Conservation (phyloP, 2,329 filamentous ascomycete species). For the Clonostachys rosea region DNA sequence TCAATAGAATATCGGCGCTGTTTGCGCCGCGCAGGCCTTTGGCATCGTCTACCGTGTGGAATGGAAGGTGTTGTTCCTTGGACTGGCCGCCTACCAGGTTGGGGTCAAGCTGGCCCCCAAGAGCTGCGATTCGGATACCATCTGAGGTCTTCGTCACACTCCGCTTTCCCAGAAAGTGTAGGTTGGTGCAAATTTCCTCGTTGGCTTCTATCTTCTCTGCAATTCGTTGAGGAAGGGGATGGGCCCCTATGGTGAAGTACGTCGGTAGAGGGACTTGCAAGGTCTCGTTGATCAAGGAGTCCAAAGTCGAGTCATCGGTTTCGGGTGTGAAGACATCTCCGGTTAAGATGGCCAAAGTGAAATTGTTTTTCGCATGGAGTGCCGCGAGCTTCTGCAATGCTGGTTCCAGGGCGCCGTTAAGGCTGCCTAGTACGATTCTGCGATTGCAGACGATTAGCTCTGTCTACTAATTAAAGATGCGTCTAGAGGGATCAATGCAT, state of each 20-base stretch:
- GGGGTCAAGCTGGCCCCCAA: slow-evolving; percentile 70
- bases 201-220: slow-evolving; percentile 69
- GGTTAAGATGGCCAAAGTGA: slow-evolving; percentile 77
- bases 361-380: slow-evolving; percentile 82
- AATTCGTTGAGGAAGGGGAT: slow-evolving; percentile 65
- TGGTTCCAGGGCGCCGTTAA: slow-evolving; percentile 72
- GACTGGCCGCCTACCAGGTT: slow-evolving; percentile 58
- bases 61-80: slow-evolving; percentile 70
- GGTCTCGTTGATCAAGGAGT: slow-evolving; percentile 65
- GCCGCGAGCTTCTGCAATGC: slow-evolving; percentile 76
- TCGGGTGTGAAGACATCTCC: slow-evolving; percentile 74
- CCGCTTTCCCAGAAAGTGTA: slow-evolving; percentile 85
- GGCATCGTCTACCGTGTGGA: slow-evolving; percentile 73
- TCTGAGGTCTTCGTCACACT: slow-evolving; percentile 86
- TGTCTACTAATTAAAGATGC: slow-evolving; percentile 1
- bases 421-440: slow-evolving; percentile 76
- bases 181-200: slow-evolving; percentile 79
- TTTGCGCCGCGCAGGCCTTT: slow-evolving; percentile 72
- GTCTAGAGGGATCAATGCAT: background rate
- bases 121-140: slow-evolving; percentile 78
- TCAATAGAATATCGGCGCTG: slow-evolving; percentile 80
- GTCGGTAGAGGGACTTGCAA: slow-evolving; percentile 75
- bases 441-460: slow-evolving; percentile 1
- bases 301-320: slow-evolving; percentile 54
- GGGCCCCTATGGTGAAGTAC: slow-evolving; percentile 82